Evolutionary conservation across 306 rosid species (phyloP).

Genomic region (Hippophae tibetana): DNA sequence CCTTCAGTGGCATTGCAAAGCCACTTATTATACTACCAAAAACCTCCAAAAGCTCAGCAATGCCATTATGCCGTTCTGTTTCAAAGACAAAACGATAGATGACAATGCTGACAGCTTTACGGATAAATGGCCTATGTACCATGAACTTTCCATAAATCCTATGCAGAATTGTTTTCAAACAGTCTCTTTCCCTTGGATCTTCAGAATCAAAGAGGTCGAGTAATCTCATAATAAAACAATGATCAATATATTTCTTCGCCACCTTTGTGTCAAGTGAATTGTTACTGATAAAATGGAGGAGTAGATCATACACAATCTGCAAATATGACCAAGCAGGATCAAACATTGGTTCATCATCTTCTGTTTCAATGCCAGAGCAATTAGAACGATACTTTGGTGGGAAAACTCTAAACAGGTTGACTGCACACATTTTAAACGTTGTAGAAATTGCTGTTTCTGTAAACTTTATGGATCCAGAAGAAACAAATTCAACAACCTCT

Average conservation of each 20-base stretch:
- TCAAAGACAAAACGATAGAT: conserved; percentile 80
- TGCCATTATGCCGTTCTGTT: conserved; percentile 86
- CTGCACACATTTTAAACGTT: conserved; percentile 80
- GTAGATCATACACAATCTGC: conserved; percentile 89
- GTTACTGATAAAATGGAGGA: conserved; percentile 65
- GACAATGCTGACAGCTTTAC: conserved; percentile 84
- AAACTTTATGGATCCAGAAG: conserved; percentile 87
- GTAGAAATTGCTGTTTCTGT: conserved; percentile 74
- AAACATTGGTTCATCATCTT: conserved; percentile 90
- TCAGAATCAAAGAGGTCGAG: conserved; percentile 96
- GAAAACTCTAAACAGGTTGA: conserved; percentile 81
- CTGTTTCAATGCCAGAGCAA: conserved; percentile 62
- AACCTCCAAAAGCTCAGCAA: conserved; percentile 93
- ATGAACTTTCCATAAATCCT: conserved; percentile 91
- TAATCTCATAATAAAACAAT: conserved; percentile 64
- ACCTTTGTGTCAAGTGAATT: conserved; percentile 71
- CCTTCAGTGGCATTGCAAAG: conserved; percentile 92
- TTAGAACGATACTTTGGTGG: conserved; percentile 80
- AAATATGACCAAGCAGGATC: conserved; percentile 95
- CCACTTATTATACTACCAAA: conserved; percentile 95
- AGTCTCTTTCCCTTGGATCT: conserved; percentile 98
- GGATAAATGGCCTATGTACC: conserved; percentile 84
- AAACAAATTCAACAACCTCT: conserved; percentile 81
- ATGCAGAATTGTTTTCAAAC: conserved; percentile 88
- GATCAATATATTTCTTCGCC: conserved; percentile 72